Evolutionary conservation across 345 rosid species (phyloP), one percentile per base, ranked within the genome.

Genomic region (Arabidopsis suecica): DNA sequence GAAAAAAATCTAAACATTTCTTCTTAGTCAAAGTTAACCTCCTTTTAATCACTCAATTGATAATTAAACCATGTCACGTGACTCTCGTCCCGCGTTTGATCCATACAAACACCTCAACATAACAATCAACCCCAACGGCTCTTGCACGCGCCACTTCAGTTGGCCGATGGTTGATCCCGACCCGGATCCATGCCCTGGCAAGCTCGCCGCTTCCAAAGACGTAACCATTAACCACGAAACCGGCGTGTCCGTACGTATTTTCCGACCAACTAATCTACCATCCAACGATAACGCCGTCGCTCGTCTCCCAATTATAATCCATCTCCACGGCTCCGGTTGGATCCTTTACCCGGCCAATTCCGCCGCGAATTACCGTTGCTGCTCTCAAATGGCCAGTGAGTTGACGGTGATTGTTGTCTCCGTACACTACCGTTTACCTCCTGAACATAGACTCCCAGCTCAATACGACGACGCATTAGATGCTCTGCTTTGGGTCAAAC

Each of bases 171-270:
- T 45, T 3, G 28, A 64, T 3, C 44, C 81, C 0, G 54, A 82
- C 30, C 76, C 80, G 0, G 49, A 45, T 11, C 82, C 82, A 0
- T 4, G 44, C 12, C 73, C 80, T 0, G 84, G 78, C 2, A 65
- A 68, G 25, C 50, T 78, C 53, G 57, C 75, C 1, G 76, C 84
- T 50, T 80, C 85, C 20, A 84, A 80, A 65, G 85, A 82, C 68
- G 9, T 67, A 50, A 84, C 64, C 11, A 28, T 84, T 7, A 75
- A 78, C 74, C 59, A 38, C 0, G 72, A 69, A 36, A 75, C 78
- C 25, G 74, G 81, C 9, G 44, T 78, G 3, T 0, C 58, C 13
- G 51, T 82, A 9, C 77, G 88, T 2, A 68, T 82, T 2, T 84
- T 34, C 78, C 77, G 78, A 37, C 84, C 88, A 49, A 80, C 74